Percentiles rank a stretch among this genome's conserved stretches.
These are phyloP conservation scores for Tritrichomonas foetus DNA, from an alignment of 208 protist genomes.

Conservation along the genomic window DNA sequence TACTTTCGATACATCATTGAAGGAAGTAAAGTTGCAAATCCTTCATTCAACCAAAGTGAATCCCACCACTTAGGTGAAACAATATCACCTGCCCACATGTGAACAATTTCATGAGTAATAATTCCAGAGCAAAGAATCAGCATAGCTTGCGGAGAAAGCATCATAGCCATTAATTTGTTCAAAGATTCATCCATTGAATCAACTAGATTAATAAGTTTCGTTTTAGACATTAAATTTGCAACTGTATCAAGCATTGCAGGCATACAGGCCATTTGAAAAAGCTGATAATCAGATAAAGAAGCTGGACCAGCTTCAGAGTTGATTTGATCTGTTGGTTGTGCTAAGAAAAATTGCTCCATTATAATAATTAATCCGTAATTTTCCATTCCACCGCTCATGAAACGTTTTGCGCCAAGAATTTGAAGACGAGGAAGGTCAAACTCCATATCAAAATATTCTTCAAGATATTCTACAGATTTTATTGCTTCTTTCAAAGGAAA, in stretches of 20 bases:
- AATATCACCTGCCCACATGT: constrained; percentile 94
- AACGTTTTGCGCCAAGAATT: constrained; percentile 81
- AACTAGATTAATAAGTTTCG: no score
- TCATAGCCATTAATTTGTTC: no score
- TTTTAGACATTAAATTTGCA: no score
- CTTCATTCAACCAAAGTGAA: constrained; percentile 95
- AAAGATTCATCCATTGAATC: no score
- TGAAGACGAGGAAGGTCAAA: constrained; percentile 86
- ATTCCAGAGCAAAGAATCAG: constrained; percentile 42
- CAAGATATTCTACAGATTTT: constrained; percentile 59
- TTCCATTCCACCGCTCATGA: constrained; percentile 88
- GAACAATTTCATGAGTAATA: constrained; percentile 80
- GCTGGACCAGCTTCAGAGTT: background rate
- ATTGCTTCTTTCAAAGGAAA: constrained; percentile 71
- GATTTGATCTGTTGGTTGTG: background rate
- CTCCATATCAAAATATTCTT: constrained; percentile 70
- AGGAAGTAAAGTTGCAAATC: constrained; percentile 87
- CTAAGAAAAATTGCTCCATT: constrained; percentile 13
- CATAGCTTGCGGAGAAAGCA: background rate
- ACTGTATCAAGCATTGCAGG: no score
- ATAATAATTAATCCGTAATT: constrained; percentile 82
- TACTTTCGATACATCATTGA: background rate
- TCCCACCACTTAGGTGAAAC: constrained; percentile 95
- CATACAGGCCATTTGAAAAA: no score
- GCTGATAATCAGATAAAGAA: background rate